Percentiles rank a stretch among this genome's conserved stretches.
phyloP scores from a whole-genome alignment of 306 rosid species.

The Cucurbita moschata region DNA sequence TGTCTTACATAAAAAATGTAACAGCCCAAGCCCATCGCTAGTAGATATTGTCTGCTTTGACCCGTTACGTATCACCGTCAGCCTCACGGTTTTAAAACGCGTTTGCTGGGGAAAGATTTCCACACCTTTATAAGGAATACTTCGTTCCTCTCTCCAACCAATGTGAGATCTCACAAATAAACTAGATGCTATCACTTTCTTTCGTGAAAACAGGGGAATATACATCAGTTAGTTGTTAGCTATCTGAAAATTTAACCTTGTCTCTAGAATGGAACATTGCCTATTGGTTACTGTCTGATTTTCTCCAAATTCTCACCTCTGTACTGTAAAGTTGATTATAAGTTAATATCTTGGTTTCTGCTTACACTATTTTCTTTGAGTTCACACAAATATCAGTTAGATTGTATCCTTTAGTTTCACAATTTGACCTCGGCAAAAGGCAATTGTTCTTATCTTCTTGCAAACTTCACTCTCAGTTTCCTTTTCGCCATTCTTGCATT shows the following conservation, averaged over 20 bases:
- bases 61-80: too few species aligned
- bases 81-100: too few species aligned
- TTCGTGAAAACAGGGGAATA: not conserved
- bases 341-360: not conserved
- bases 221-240: not conserved
- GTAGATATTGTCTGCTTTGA: too few species aligned
- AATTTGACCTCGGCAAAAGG: not conserved
- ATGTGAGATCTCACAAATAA: too few species aligned
- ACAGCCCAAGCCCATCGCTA: too few species aligned
- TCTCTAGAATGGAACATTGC: not conserved
- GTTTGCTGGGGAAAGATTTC: too few species aligned
- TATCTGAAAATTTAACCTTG: not conserved
- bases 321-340: not conserved
- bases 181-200: not conserved
- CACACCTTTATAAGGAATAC: too few species aligned
- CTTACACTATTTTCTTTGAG: not conserved
- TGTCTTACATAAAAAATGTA: not conserved
- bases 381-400: not conserved
- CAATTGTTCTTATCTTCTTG: not conserved
- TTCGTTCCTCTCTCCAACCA: too few species aligned
- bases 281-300: not conserved
- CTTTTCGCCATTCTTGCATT: not conserved
- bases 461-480: not conserved
- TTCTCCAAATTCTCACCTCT: not conserved
- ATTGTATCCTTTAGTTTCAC: not conserved